Evolutionary conservation across 768 basidiomycete genomes (phyloP), one percentile per base, ranked within the genome.

Genomic region (Scleroderma citrinum): DNA sequence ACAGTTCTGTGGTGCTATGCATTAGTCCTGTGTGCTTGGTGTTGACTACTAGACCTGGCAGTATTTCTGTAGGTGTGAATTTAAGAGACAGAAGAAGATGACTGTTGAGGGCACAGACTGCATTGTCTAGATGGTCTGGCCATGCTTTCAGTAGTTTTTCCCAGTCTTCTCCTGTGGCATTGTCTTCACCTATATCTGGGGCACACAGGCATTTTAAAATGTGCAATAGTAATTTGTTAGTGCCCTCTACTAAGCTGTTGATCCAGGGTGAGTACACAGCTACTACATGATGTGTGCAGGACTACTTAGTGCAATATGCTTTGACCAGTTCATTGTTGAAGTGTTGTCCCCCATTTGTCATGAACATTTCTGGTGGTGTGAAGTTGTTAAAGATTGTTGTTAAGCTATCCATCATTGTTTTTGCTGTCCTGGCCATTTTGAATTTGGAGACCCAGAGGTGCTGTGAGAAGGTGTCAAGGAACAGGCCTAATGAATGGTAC

Each of bases 301-400:
- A n/a, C n/a, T n/a, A n/a, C n/a, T n/a, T n/a, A n/a, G n/a, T n/a
- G n/a, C n/a, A n/a, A 31, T 46, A 53, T 7, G 44, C 50, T 3
- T 48, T 29, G 0, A 64, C 63, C 0, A 49, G 52, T 0, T 48
- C 10, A 37, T 51, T 54, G 14, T 58, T 40, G 47, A 67, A 66
- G 40, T 65, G 65, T 6, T 21, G 31, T 0, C 65, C 64, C 0
- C 71, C 64, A 30, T 74, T 71, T 0, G 62, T 53, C 69, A 73
- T 71, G 45, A 75, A 59, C 0, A 56, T 56, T 32, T 72, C 66
- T 0, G 66, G 57, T 0, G 55, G n/a, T n/a, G n/a, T n/a, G n/a
- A n/a, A n/a, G n/a, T n/a, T n/a, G n/a, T n/a, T n/a, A n/a, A n/a
- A n/a, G n/a, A n/a, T n/a, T n/a, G n/a, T n/a, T n/a, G n/a, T n/a